Evolutionary conservation across 2,329 filamentous ascomycete species (phyloP).

Genomic region (Stagonosporopsis rhizophila): DNA sequence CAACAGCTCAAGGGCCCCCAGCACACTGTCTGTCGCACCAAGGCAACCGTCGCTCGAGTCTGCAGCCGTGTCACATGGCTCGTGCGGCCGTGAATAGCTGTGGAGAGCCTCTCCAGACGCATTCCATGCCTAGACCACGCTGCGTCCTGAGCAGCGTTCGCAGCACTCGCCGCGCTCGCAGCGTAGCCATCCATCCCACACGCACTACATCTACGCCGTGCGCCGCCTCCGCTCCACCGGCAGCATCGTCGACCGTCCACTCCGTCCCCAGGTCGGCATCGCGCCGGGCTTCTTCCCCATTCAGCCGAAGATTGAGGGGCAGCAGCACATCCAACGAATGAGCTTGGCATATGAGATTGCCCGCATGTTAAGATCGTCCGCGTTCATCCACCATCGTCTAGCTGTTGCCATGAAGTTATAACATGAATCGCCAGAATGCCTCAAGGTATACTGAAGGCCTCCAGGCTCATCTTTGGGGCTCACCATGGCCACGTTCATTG

Average conservation of each 20-base stretch:
- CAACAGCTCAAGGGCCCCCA: neutral
- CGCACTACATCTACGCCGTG: neutral
- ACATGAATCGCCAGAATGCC: neutral
- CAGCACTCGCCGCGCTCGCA: conserved; percentile 12
- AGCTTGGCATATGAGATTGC: conserved; percentile 7
- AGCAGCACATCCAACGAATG: conserved; percentile 11
- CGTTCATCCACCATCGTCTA: neutral
- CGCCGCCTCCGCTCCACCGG: conserved; percentile 3
- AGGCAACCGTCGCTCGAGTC: conserved; percentile 11
- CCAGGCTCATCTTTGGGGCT: conserved; percentile 2
- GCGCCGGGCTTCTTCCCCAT: neutral
- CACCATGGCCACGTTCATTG: conserved; percentile 23
- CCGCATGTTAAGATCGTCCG: neutral
- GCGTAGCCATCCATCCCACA: neutral
- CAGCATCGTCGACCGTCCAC: conserved; percentile 6
- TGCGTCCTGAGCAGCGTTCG: conserved; percentile 21
- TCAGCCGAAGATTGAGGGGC: conserved; percentile 3
- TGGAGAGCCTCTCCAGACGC: conserved; percentile 13
- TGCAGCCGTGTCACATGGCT: conserved; percentile 13
- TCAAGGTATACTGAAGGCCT: neutral
- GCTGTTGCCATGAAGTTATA: neutral
- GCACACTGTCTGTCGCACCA: conserved; percentile 5
- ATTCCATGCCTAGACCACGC: conserved; percentile 13
- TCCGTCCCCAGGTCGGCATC: conserved; percentile 4
- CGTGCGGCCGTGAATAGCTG: conserved; percentile 1